Percentiles rank a stretch among this genome's conserved stretches.
Evolutionary conservation across 352 stramenopile genomes (phyloP).

Genomic region (Globisporangium middletonii): DNA sequence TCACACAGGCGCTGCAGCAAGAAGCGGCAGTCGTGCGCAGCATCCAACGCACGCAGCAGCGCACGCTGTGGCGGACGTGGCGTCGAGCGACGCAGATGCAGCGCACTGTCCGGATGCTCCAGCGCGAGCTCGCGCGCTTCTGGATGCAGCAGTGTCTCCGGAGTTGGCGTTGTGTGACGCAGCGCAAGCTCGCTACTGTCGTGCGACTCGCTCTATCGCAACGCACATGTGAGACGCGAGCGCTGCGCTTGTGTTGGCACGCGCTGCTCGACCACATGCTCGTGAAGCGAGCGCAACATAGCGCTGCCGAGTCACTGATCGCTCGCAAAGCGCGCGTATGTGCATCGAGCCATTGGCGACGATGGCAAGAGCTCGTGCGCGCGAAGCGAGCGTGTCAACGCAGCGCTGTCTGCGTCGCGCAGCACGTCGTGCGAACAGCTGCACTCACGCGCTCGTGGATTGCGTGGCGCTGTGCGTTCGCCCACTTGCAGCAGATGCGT

Average conservation of each 20-base stretch:
- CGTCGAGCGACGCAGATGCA: not conserved
- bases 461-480: slow-evolving; percentile 3
- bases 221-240: not conserved
- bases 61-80: slow-evolving; percentile 3
- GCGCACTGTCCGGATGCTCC: not conserved
- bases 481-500: not conserved
- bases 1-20: not conserved
- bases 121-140: not conserved
- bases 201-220: not conserved
- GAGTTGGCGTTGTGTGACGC: not conserved
- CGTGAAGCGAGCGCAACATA: not conserved
- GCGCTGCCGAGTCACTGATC: not conserved
- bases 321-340: not conserved
- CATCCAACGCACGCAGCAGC: not conserved
- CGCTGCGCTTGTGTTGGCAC: slow-evolving; percentile 1
- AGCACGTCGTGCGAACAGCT: not conserved
- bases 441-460: not conserved
- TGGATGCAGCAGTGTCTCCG: not conserved
- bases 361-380: not conserved
- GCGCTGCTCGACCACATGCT: not conserved
- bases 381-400: not conserved
- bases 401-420: not conserved
- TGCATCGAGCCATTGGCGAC: not conserved
- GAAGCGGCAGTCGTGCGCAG: not conserved
- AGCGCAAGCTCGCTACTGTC: not conserved